Percentiles rank a stretch among this genome's conserved stretches.
Evolutionary conservation across 331 rosid genomes (phyloP).

Genomic region (Cucumis variabilis): DNA sequence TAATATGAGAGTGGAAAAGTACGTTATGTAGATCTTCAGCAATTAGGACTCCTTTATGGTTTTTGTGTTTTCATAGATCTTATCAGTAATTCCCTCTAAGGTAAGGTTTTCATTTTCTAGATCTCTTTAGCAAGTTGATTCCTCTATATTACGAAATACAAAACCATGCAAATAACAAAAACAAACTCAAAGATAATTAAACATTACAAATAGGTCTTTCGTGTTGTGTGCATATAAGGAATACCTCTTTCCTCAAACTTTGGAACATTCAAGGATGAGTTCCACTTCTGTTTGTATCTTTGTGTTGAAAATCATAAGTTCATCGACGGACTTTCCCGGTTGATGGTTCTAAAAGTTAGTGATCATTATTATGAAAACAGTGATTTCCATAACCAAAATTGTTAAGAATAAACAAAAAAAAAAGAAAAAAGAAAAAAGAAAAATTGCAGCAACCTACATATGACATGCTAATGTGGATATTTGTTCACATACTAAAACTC

Average conservation of each 20-base stretch:
- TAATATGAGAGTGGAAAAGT: too few species aligned
- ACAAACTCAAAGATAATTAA: background rate
- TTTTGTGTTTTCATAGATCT: too few species aligned
- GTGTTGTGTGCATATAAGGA: constrained; percentile 11
- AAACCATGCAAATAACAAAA: constrained; percentile 6
- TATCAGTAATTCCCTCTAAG: too few species aligned
- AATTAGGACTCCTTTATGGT: too few species aligned
- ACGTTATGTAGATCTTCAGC: too few species aligned
- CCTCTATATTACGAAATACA: background rate
- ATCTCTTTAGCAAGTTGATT: constrained; percentile 13
- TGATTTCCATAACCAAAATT: background rate
- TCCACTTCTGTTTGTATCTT: constrained; percentile 34
- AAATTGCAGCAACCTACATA: background rate
- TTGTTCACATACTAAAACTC: background rate
- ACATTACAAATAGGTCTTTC: background rate
- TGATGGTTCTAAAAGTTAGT: constrained; percentile 26
- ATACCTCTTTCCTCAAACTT: constrained; percentile 20
- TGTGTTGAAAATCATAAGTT: constrained; percentile 54
- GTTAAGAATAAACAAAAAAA: too few species aligned
- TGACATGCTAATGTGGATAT: background rate
- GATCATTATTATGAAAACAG: constrained; percentile 30
- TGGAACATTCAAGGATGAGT: constrained; percentile 3
- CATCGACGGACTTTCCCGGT: constrained; percentile 89
- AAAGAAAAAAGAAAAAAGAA: background rate
- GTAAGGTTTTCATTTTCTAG: too few species aligned